These are phyloP conservation scores for Irpex sp. DNA, from an alignment of 1,284 basidiomycete genomes.

Conservation along the genomic window DNA sequence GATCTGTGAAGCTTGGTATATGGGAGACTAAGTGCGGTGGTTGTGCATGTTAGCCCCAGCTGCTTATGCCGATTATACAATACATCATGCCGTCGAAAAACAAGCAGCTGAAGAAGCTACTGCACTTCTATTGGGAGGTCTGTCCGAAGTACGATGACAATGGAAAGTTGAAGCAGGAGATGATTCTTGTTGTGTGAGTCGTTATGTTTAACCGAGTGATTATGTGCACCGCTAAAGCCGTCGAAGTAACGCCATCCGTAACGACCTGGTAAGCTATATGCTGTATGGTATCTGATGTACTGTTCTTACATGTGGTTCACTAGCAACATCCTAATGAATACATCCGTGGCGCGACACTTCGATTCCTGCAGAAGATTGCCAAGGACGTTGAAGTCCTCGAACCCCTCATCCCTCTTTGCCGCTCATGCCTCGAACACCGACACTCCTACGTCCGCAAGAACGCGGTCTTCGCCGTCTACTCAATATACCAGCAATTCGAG, in stretches of 20 bases:
- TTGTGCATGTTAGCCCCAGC: constrained; percentile 56
- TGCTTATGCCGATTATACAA: constrained; percentile 99
- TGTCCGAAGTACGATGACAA: constrained; percentile 98
- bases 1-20: not conserved
- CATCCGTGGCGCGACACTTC: constrained; percentile 94
- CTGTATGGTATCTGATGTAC: not conserved
- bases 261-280: constrained; percentile 74
- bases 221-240: constrained; percentile 15
- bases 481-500: constrained; percentile 93
- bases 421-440: constrained; percentile 94
- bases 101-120: constrained; percentile 97
- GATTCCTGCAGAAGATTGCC: constrained; percentile 94
- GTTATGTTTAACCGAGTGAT: too few relatives aligned
- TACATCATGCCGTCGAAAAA: constrained; percentile 93
- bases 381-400: constrained; percentile 95
- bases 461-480: constrained; percentile 94
- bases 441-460: constrained; percentile 99
- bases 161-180: constrained; percentile 99
- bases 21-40: not conserved
- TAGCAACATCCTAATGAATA: constrained; percentile 99
- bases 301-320: not conserved
- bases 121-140: constrained; percentile 99
- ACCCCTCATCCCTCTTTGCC: constrained; percentile 91
- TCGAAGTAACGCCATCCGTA: constrained; percentile 90
- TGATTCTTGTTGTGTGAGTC: constrained; percentile 97